Evolutionary conservation across 179 eudicot genomes (phyloP).

Genomic region (Drosera spatulata): DNA sequence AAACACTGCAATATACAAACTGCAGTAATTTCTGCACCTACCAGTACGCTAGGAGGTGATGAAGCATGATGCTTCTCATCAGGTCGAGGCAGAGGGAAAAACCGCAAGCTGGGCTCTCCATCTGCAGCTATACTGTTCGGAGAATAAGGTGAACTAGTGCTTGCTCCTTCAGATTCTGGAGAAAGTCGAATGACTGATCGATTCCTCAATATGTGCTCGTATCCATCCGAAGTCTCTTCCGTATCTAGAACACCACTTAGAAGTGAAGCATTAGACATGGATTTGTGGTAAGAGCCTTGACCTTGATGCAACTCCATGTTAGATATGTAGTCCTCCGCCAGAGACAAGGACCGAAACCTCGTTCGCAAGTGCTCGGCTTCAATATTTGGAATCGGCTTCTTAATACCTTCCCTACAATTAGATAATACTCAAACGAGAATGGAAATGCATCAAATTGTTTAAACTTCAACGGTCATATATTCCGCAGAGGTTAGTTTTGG

Average conservation of each 20-base stretch:
- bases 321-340: slow-evolving; percentile 3
- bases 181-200: slow-evolving; percentile 18
- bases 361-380: slow-evolving; percentile 13
- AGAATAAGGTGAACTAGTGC: slow-evolving; percentile 9
- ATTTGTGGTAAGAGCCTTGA: slow-evolving; percentile 1
- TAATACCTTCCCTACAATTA: slow-evolving; percentile 38
- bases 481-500: neutral
- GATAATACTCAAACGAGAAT: slow-evolving; percentile 11
- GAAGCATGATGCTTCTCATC: slow-evolving; percentile 5
- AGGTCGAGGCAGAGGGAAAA: slow-evolving; percentile 5
- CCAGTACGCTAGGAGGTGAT: slow-evolving; percentile 23
- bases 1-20: neutral
- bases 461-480: neutral
- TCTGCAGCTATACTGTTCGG: slow-evolving; percentile 8
- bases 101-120: slow-evolving; percentile 8
- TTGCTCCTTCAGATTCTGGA: slow-evolving; percentile 18
- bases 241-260: slow-evolving; percentile 9
- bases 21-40: slow-evolving; percentile 11
- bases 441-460: neutral
- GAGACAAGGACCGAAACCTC: slow-evolving; percentile 14
- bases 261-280: slow-evolving; percentile 5
- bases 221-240: slow-evolving; percentile 13
- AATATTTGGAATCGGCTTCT: slow-evolving; percentile 22
- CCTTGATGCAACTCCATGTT: slow-evolving; percentile 9
- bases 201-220: slow-evolving; percentile 14